Evolutionary conservation across 495 filamentous ascomycete species (phyloP).

Genomic region (Xylaria acuta): DNA sequence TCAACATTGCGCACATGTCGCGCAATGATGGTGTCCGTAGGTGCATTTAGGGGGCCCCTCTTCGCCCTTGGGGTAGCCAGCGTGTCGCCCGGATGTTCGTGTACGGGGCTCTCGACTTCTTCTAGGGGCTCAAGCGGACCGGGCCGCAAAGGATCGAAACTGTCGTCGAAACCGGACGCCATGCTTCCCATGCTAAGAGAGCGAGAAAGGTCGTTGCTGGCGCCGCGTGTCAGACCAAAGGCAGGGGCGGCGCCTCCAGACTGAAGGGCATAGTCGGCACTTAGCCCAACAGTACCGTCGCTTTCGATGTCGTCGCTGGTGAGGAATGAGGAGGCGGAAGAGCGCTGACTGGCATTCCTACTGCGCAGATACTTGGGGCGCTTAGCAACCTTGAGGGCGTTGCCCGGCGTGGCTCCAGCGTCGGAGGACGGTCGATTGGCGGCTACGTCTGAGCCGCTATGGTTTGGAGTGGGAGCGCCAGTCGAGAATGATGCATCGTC

Average conservation of each 20-base stretch:
- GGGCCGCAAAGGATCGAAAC: slow-evolving; percentile 63
- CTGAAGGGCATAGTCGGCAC: slow-evolving; percentile 86
- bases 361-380: slow-evolving; percentile 76
- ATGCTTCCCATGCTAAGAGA: slow-evolving; percentile 92
- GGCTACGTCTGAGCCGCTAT: slow-evolving; percentile 40
- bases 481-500: slow-evolving; percentile 54
- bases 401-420: slow-evolving; percentile 39
- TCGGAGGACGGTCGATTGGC: slow-evolving; percentile 37
- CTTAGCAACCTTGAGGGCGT: slow-evolving; percentile 48
- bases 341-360: slow-evolving; percentile 77
- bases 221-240: slow-evolving; percentile 57
- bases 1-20: slow-evolving; percentile 87
- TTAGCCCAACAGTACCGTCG: slow-evolving; percentile 68
- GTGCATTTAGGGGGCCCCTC: slow-evolving; percentile 60
- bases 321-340: slow-evolving; percentile 76
- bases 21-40: slow-evolving; percentile 87
- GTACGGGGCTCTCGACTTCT: slow-evolving; percentile 49
- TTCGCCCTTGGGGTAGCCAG: slow-evolving; percentile 57
- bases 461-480: slow-evolving; percentile 50
- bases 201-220: slow-evolving; percentile 68
- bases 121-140: slow-evolving; percentile 59
- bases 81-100: slow-evolving; percentile 41
- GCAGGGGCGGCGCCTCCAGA: slow-evolving; percentile 77
- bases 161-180: slow-evolving; percentile 86
- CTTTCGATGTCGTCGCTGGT: slow-evolving; percentile 68